Evolutionary conservation across 352 stramenopile genomes (phyloP).

Genomic region (Blastocystis sp.): DNA sequence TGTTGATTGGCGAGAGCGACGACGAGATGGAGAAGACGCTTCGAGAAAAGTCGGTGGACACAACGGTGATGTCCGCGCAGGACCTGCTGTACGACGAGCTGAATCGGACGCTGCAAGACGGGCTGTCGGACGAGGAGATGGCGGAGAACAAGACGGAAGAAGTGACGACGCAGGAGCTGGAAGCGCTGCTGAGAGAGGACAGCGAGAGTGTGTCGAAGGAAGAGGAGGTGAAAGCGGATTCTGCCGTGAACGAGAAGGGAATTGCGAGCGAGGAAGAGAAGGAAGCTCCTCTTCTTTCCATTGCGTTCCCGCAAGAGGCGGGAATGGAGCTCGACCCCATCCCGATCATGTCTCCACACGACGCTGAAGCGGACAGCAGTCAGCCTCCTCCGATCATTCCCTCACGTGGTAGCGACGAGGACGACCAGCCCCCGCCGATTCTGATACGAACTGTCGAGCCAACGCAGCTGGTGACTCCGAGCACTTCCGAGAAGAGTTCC

Average conservation of each 20-base stretch:
- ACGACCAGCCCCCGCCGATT: too few species aligned
- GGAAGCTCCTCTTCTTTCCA: too few species aligned
- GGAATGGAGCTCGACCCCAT: constrained; percentile 33
- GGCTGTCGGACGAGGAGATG: not conserved
- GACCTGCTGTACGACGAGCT: not conserved
- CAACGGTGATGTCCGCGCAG: not conserved
- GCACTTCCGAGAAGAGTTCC: too few species aligned
- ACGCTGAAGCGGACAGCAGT: constrained; percentile 80
- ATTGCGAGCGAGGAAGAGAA: constrained; percentile 74
- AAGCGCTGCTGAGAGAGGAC: not conserved
- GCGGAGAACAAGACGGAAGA: not conserved
- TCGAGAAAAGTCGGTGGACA: not conserved
- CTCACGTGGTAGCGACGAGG: too few species aligned
- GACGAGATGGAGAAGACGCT: too few species aligned
- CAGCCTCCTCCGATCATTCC: too few species aligned
- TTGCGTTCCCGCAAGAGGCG: too few species aligned
- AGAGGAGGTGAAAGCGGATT: constrained; percentile 79
- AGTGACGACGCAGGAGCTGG: not conserved
- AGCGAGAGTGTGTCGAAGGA: constrained; percentile 1
- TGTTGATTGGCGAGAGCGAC: too few species aligned
- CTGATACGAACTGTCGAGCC: too few species aligned
- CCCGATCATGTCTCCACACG: too few species aligned
- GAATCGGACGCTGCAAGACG: not conserved
- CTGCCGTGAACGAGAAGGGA: constrained; percentile 75
- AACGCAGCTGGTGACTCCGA: too few species aligned